Evolutionary conservation across 768 basidiomycete species (phyloP).

Genomic region (Tephrocybe sp.): DNA sequence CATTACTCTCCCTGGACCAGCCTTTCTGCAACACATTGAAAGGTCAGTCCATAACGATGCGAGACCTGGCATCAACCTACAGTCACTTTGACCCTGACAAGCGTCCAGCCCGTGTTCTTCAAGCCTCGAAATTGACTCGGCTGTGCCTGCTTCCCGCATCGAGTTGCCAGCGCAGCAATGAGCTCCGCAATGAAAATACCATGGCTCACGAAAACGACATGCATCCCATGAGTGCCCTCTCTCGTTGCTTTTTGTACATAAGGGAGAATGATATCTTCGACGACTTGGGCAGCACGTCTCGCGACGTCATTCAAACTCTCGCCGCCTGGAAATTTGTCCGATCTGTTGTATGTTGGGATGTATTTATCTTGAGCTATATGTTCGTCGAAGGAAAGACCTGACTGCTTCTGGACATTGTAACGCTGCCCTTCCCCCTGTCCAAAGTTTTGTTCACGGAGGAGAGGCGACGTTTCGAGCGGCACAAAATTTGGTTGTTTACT

Average conservation of each 20-base stretch:
- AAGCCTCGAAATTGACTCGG: slow-evolving; percentile 45
- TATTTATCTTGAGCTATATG: slow-evolving; percentile 53
- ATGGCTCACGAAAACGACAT: slow-evolving; percentile 73
- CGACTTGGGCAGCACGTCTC: slow-evolving; percentile 46
- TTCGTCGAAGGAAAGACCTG: slow-evolving; percentile 35
- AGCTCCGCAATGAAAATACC: slow-evolving; percentile 67
- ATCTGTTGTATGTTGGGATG: slow-evolving; percentile 43
- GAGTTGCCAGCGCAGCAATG: slow-evolving; percentile 46
- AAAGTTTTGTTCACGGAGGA: slow-evolving; percentile 68
- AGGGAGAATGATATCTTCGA: slow-evolving; percentile 54
- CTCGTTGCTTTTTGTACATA: slow-evolving; percentile 43
- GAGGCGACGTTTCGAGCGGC: slow-evolving; percentile 42
- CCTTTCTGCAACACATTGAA: slow-evolving; percentile 22
- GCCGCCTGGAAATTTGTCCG: slow-evolving; percentile 63
- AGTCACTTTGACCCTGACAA: slow-evolving; percentile 45
- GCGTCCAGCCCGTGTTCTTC: slow-evolving; percentile 70
- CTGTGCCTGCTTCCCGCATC: slow-evolving; percentile 25
- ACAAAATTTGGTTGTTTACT: slow-evolving; percentile 45
- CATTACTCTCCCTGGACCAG: slow-evolving; percentile 4
- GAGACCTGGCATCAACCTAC: slow-evolving; percentile 8
- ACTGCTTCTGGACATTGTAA: slow-evolving; percentile 35
- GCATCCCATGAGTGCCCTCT: slow-evolving; percentile 37
- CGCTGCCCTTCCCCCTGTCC: slow-evolving; percentile 68
- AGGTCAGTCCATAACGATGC: neutral
- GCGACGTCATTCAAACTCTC: slow-evolving; percentile 68